Conservation (phyloP, 306 rosid genomes). For the Lupinus albus region DNA sequence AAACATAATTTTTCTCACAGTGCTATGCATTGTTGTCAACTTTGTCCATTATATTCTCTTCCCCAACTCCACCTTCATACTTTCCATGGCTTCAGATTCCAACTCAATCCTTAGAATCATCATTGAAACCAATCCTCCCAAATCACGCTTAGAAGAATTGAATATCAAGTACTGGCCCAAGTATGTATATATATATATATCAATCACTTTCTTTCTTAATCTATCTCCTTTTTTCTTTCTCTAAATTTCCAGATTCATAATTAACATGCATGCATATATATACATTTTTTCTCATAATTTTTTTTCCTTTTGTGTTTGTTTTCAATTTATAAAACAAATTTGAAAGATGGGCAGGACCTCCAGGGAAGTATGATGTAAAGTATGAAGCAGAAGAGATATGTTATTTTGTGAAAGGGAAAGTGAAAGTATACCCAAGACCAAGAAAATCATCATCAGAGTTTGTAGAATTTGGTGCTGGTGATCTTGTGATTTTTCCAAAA, state of each 20-base stretch:
- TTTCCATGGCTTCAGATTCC: constrained; percentile 59
- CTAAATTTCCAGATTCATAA: constrained; percentile 11
- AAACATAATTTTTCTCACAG: neutral
- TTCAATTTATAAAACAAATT: neutral
- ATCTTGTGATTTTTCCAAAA: constrained; percentile 68
- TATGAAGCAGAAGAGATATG: constrained; percentile 78
- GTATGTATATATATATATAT: constrained; percentile 43
- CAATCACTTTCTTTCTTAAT: neutral
- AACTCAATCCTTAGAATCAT: constrained; percentile 52
- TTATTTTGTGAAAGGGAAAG: constrained; percentile 68
- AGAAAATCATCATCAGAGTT: constrained; percentile 54
- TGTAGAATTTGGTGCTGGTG: constrained; percentile 78
- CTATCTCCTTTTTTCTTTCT: neutral
- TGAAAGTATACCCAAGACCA: constrained; percentile 68
- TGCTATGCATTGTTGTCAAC: constrained; percentile 1
- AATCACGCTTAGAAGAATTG: constrained; percentile 59
- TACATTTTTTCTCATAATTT: neutral
- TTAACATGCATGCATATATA: constrained; percentile 1
- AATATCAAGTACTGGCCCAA: constrained; percentile 83
- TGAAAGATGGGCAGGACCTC: constrained; percentile 77
- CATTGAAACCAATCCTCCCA: constrained; percentile 66
- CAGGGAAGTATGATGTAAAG: constrained; percentile 70
- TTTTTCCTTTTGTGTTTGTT: neutral
- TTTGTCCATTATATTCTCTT: constrained; percentile 5
- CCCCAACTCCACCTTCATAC: neutral